phyloP scores from a whole-genome alignment of 441 rosid genomes.

The Biscutella laevigata region DNA sequence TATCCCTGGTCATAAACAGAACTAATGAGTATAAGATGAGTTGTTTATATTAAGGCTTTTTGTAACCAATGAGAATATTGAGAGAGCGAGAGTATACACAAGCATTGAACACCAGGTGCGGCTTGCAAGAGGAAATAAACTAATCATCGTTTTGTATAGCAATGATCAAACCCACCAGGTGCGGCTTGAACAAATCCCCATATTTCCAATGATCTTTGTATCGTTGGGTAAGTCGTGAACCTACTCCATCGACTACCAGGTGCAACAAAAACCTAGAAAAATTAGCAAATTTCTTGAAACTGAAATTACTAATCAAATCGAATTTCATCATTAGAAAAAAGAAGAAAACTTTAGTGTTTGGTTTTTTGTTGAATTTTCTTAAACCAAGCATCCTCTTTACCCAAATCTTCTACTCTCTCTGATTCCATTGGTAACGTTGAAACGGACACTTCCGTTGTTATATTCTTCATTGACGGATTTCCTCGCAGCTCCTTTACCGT shows the following conservation, averaged over 20 bases:
- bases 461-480: conserved; percentile 14
- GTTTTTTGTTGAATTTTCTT: conserved; percentile 36
- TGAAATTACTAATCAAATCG: neutral
- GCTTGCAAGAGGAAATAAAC: no score
- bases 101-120: no score
- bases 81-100: no score
- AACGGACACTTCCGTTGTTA: conserved; percentile 28
- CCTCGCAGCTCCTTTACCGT: conserved; percentile 35
- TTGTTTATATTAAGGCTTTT: no score
- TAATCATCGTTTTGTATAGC: no score
- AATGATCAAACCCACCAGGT: no score
- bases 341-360: neutral
- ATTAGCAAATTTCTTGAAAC: neutral
- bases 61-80: no score
- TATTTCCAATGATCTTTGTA: conserved; percentile 89
- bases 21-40: neutral
- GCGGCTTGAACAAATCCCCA: conserved; percentile 92
- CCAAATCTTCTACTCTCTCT: conserved; percentile 79
- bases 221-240: conserved; percentile 85
- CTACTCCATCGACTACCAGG: conserved; percentile 96
- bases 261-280: conserved; percentile 79
- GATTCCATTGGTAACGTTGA: conserved; percentile 19
- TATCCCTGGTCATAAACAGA: conserved; percentile 49
- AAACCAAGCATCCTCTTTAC: conserved; percentile 97
- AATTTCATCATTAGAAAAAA: neutral